A percentile compares a stretch with the other conserved stretches of the same genome.
Conservation (phyloP, 108 stramenopile species). For the Nannochloropsis gaditana region DNA sequence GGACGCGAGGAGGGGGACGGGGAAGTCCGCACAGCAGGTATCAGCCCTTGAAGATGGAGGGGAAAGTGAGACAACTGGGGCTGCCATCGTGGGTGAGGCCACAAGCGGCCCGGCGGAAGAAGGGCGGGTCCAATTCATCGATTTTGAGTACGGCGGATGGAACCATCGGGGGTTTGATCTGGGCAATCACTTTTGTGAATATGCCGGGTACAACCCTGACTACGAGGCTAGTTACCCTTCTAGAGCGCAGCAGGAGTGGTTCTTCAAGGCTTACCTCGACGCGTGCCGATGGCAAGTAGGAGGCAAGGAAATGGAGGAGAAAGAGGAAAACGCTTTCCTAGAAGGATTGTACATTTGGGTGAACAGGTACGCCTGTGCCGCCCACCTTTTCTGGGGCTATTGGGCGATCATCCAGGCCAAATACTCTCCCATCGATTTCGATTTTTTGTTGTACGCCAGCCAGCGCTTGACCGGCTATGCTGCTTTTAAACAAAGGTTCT, state of each 20-base stretch:
- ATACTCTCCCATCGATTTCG: constrained; percentile 52
- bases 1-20: constrained; percentile 23
- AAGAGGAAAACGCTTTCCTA: not conserved
- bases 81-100: constrained; percentile 23
- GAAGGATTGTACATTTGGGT: not conserved
- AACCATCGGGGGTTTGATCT: constrained; percentile 52
- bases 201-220: constrained; percentile 30
- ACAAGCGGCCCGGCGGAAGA: not conserved
- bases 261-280: constrained; percentile 29
- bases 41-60: not conserved
- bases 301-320: not conserved
- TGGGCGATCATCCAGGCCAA: constrained; percentile 50
- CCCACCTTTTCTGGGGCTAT: constrained; percentile 51
- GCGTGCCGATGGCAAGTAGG: not conserved
- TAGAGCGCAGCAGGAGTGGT: not conserved
- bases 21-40: not conserved
- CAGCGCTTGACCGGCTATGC: constrained; percentile 40
- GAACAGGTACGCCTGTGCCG: constrained; percentile 38
- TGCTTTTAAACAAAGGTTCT: constrained; percentile 19
- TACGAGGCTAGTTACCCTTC: constrained; percentile 22
- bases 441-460: constrained; percentile 48
- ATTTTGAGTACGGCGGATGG: constrained; percentile 44
- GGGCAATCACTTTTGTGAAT: constrained; percentile 60
- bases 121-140: constrained; percentile 37
- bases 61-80: constrained; percentile 22